Evolutionary conservation across 1,284 basidiomycete genomes (phyloP).

Genomic region (Mycosarcoma mackinlayi): DNA sequence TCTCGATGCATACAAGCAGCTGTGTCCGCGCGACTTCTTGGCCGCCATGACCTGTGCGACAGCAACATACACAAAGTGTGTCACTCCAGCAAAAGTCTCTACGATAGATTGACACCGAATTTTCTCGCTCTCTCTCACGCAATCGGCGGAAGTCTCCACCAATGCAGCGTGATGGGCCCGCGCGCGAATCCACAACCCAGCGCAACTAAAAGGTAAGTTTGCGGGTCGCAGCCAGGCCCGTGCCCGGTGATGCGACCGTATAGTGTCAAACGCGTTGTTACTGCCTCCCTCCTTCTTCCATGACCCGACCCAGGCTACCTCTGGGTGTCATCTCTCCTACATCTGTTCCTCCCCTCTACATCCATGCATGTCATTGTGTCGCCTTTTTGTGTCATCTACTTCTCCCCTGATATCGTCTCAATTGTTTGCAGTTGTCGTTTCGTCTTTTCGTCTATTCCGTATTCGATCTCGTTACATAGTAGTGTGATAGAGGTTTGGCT

Average conservation of each 20-base stretch:
- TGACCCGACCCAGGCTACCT: conserved; percentile 3
- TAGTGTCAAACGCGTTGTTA: not conserved
- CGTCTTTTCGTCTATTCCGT: too few relatives aligned
- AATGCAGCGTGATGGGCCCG: not conserved
- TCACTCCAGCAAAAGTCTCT: too few relatives aligned
- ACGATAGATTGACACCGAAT: conserved; percentile 23
- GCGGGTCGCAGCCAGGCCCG: conserved; percentile 9
- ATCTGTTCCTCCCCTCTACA: not conserved
- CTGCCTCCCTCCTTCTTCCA: not conserved
- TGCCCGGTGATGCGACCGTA: not conserved
- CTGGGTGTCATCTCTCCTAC: not conserved
- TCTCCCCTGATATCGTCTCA: too few relatives aligned
- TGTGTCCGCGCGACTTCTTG: too few relatives aligned
- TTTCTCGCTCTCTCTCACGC: not conserved
- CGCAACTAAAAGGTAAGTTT: conserved; percentile 48
- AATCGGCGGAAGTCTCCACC: not conserved
- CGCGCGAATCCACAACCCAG: conserved; percentile 3
- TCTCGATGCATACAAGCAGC: too few relatives aligned
- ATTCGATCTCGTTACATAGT: too few relatives aligned
- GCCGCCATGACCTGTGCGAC: too few relatives aligned
- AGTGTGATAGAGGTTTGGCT: too few relatives aligned
- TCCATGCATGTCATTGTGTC: conserved; percentile 15
- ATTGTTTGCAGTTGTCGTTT: too few relatives aligned
- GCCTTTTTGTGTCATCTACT: not conserved
- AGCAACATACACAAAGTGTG: too few relatives aligned